Percentiles rank a stretch among this genome's conserved stretches.
phyloP scores from a whole-genome alignment of 495 filamentous ascomycete genomes.

The Hyaloscypha bicolor region DNA sequence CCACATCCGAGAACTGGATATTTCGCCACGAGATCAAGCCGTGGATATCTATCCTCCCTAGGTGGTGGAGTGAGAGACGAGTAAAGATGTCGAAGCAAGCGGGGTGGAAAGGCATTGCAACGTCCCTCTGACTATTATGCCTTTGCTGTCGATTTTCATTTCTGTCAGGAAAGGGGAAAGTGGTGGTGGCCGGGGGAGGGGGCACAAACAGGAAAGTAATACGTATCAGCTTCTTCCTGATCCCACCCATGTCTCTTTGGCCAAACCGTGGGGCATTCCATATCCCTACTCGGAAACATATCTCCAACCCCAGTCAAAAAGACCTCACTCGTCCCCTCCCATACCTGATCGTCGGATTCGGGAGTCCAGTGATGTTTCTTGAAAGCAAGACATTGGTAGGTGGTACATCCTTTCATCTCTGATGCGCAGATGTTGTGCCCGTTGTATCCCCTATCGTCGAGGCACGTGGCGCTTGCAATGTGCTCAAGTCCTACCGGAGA shows the following conservation, averaged over 20 bases:
- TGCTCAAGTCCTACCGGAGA: slow-evolving; percentile 17
- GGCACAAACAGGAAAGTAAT: no score
- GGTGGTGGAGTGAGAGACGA: slow-evolving; percentile 28
- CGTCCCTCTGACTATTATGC: neutral
- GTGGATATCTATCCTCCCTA: slow-evolving; percentile 27
- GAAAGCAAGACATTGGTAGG: slow-evolving; percentile 34
- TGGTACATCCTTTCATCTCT: slow-evolving; percentile 38
- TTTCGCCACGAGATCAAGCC: slow-evolving; percentile 35
- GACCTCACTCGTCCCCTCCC: slow-evolving; percentile 32
- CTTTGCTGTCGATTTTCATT: no score
- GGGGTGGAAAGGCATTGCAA: slow-evolving; percentile 41
- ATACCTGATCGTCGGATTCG: slow-evolving; percentile 30
- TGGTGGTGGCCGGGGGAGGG: no score
- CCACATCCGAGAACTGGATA: neutral
- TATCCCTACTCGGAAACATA: slow-evolving; percentile 32
- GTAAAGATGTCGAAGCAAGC: slow-evolving; percentile 41
- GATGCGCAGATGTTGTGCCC: slow-evolving; percentile 30
- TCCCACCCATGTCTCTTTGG: slow-evolving; percentile 26
- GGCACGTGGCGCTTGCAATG: slow-evolving; percentile 28
- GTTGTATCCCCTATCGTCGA: slow-evolving; percentile 26
- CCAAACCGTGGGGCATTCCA: neutral
- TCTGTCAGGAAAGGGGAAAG: no score
- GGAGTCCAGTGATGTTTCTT: slow-evolving; percentile 30
- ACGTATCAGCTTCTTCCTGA: neutral
- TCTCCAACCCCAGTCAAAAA: slow-evolving; percentile 37